These are phyloP conservation scores for Haplosporangium gracile DNA, from an alignment of 192 early-diverging fungal genomes.

Conservation along the genomic window DNA sequence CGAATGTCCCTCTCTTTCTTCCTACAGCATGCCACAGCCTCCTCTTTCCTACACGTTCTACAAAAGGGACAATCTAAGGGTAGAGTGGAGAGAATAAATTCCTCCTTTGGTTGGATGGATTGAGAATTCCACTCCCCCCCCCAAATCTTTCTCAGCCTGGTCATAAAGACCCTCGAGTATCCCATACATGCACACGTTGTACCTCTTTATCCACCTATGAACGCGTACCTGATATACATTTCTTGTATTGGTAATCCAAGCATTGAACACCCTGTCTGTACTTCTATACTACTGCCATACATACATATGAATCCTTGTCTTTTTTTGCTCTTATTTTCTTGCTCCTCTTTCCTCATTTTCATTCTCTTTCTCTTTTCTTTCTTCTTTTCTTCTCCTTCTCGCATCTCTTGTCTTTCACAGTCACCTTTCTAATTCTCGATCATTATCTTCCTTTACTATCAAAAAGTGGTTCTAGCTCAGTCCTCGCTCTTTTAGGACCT, in stretches of 20 bases:
- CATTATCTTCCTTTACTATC: background rate
- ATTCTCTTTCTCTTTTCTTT: slow-evolving; percentile 1
- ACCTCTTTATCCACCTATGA: background rate
- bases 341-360: background rate
- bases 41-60: background rate
- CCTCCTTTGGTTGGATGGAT: slow-evolving; percentile 6
- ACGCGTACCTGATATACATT: slow-evolving; percentile 10
- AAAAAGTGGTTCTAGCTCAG: background rate
- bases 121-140: slow-evolving; percentile 28
- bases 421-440: background rate
- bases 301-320: too few species aligned
- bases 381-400: background rate
- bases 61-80: background rate
- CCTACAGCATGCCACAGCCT: background rate
- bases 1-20: background rate
- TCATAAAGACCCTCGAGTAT: background rate
- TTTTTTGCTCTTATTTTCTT: background rate
- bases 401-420: slow-evolving; percentile 10
- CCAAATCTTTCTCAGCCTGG: background rate
- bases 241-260: background rate
- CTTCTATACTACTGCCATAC: too few species aligned
- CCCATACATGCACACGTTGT: background rate
- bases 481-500: background rate
- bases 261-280: too few species aligned
- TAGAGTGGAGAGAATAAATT: background rate